Percentiles rank a stretch among this genome's conserved stretches.
Conservation (phyloP, 495 filamentous ascomycete genomes). For the Penicillium cataractarum region DNA sequence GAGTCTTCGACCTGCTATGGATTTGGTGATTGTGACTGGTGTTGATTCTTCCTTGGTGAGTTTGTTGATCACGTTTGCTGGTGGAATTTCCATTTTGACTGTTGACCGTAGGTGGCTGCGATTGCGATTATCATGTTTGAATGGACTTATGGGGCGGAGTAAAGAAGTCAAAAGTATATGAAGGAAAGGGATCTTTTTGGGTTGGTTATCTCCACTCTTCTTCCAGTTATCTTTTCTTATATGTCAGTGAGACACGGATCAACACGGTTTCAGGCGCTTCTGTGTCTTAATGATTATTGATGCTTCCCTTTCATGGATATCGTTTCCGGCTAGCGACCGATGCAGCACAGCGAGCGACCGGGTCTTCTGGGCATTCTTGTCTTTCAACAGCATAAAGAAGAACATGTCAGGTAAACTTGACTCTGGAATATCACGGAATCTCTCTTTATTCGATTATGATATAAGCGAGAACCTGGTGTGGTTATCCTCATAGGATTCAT, state of each 20-base stretch:
- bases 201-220: not conserved
- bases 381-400: not conserved
- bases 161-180: not conserved
- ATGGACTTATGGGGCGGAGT: constrained; percentile 17
- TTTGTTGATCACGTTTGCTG: not conserved
- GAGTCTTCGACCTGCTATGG: constrained; percentile 25
- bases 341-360: too few species aligned
- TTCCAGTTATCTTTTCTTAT: not conserved
- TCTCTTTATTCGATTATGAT: too few species aligned
- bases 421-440: too few species aligned
- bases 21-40: constrained; percentile 25
- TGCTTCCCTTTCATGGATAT: not conserved
- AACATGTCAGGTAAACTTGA: not conserved
- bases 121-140: constrained; percentile 19
- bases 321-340: not conserved
- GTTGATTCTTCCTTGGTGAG: constrained; percentile 34
- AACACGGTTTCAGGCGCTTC: not conserved
- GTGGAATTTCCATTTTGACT: not conserved
- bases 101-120: constrained; percentile 12
- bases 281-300: not conserved
- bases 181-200: not conserved
- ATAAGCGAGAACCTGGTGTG: too few species aligned
- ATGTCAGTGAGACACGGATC: not conserved
- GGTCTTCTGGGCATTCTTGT: not conserved
- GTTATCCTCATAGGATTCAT: too few species aligned